phyloP scores from a whole-genome alignment of 2,329 filamentous ascomycete species.

The Pyrenophora tritici-repentis region DNA sequence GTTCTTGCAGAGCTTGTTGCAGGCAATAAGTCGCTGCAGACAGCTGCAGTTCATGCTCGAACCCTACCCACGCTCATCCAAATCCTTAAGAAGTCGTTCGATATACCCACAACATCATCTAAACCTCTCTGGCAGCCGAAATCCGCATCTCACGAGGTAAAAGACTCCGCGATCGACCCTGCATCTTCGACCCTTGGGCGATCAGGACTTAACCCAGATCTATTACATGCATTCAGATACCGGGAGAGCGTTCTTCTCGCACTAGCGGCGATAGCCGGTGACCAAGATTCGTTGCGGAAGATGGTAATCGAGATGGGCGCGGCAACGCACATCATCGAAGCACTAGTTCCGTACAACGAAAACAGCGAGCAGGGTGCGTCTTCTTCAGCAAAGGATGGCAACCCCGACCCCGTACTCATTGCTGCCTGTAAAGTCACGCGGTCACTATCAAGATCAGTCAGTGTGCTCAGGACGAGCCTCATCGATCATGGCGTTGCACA shows the following conservation, averaged over 20 bases:
- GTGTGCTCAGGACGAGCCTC: conserved; percentile 79
- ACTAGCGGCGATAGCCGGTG: conserved; percentile 78
- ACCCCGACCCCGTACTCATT: conserved; percentile 77
- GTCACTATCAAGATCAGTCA: conserved; percentile 83
- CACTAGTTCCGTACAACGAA: conserved; percentile 67
- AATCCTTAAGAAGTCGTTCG: conserved; percentile 69
- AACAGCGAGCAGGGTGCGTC: conserved; percentile 34
- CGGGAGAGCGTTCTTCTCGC: conserved; percentile 78
- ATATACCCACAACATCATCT: conserved; percentile 57
- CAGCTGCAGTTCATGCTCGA: conserved; percentile 74
- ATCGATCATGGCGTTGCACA: conserved; percentile 83
- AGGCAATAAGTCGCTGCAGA: conserved; percentile 79
- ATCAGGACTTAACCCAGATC: conserved; percentile 52
- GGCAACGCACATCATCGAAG: conserved; percentile 81
- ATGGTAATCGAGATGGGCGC: conserved; percentile 80
- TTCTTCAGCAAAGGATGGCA: conserved; percentile 64
- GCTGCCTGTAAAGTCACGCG: conserved; percentile 83
- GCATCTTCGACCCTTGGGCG: conserved; percentile 42
- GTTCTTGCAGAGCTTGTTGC: conserved; percentile 79
- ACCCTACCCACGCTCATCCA: conserved; percentile 66
- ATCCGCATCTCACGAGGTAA: conserved; percentile 28
- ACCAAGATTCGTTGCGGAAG: conserved; percentile 84
- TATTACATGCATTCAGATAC: conserved; percentile 72
- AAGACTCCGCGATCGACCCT: conserved; percentile 35
- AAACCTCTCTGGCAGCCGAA: conserved; percentile 61